Evolutionary conservation across 768 basidiomycete species (phyloP).

Genomic region (Auriscalpium vulgare): DNA sequence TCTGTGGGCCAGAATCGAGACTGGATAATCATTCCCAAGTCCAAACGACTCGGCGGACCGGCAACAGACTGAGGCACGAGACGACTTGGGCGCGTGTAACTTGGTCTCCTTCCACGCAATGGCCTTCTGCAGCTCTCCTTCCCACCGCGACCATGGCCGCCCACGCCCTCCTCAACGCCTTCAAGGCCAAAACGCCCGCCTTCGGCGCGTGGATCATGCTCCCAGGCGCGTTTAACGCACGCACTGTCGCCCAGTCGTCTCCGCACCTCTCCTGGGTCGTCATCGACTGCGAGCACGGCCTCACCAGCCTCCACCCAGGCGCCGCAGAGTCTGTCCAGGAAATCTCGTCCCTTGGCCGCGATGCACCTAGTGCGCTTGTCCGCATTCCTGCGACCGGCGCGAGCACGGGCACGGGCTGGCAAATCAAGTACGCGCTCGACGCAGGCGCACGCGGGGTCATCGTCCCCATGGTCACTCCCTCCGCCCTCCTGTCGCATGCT

Average conservation of each 20-base stretch:
- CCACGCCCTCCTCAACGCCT: not conserved
- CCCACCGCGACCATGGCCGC: not conserved
- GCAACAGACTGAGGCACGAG: no score
- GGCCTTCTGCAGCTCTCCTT: not conserved
- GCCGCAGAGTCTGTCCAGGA: slow-evolving; percentile 49
- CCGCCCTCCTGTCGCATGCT: not conserved
- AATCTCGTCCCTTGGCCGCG: slow-evolving; percentile 36
- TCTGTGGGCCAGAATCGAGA: no score
- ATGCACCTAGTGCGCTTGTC: slow-evolving; percentile 47
- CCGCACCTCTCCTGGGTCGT: slow-evolving; percentile 53
- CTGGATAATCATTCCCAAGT: no score
- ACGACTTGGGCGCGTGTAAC: no score
- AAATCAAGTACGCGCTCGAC: slow-evolving; percentile 66
- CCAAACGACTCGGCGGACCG: no score
- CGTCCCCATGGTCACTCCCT: slow-evolving; percentile 51
- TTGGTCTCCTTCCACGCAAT: not conserved
- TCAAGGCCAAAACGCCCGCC: slow-evolving; percentile 50
- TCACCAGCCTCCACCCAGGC: slow-evolving; percentile 45
- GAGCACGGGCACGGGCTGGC: slow-evolving; percentile 48
- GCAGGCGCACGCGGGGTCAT: slow-evolving; percentile 58
- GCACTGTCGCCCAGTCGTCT: slow-evolving; percentile 45
- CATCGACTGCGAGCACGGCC: slow-evolving; percentile 65
- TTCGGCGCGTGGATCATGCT: slow-evolving; percentile 63
- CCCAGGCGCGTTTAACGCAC: slow-evolving; percentile 50
- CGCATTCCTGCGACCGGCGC: slow-evolving; percentile 58